A percentile compares a stretch with the other conserved stretches of the same genome.
These are phyloP conservation scores for Skeletonema potamos DNA, from an alignment of 108 stramenopile species.

Conservation along the genomic window DNA sequence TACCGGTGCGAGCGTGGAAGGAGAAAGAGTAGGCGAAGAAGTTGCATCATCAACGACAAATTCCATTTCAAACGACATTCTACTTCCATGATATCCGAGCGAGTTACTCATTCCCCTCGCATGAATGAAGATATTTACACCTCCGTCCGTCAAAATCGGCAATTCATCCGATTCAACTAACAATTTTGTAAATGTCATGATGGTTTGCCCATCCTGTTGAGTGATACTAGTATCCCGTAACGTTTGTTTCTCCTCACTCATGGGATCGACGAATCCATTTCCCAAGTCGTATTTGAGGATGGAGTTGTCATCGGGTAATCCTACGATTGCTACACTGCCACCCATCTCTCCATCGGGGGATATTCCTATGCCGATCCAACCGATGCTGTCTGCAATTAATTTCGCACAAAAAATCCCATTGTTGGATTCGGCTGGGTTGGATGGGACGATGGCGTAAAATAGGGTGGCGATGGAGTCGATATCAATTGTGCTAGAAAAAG, in stretches of 20 bases:
- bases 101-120: not conserved
- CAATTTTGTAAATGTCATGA: constrained; percentile 60
- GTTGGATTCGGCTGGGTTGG: not conserved
- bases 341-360: constrained; percentile 20
- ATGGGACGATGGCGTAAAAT: not conserved
- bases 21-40: no score
- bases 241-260: constrained; percentile 50
- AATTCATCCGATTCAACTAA: constrained; percentile 53
- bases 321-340: constrained; percentile 35
- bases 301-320: constrained; percentile 18
- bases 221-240: constrained; percentile 47
- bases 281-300: constrained; percentile 50
- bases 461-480: not conserved
- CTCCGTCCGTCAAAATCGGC: constrained; percentile 27
- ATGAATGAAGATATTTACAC: constrained; percentile 17
- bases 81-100: no score
- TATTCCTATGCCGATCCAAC: constrained; percentile 32
- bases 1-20: no score
- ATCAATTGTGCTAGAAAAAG: not conserved
- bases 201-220: constrained; percentile 43
- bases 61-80: no score
- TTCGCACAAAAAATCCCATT: not conserved
- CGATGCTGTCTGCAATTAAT: not conserved
- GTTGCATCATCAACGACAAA: no score
- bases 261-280: constrained; percentile 24